Base-by-base conservation (phyloP, 495 filamentous ascomycete species). In the Annulohypoxylon stygium region DNA sequence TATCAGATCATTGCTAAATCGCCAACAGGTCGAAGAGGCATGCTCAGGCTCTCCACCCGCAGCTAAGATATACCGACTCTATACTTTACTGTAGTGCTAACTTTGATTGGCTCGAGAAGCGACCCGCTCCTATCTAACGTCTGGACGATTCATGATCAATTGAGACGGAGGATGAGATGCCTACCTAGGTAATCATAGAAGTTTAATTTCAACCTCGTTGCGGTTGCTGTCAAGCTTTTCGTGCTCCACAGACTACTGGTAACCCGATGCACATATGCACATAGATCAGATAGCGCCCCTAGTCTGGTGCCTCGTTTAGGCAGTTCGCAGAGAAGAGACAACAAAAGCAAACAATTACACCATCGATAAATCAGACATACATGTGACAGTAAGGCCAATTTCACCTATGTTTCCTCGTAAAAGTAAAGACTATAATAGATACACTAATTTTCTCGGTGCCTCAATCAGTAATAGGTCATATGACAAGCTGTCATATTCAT, bases 41-140 rank as follows among this genome's bases (percentile, higher is more conserved):
- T 45, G 34, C 64, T 68, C 33, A 54, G 39, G 30, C 39, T 60
- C 7, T n/a, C 57, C 41, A 23, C 39, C 37, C 37, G 71, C 67
- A 55, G 61, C 60, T 74, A 67, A 60, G 45, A 69, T 58, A 50
- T 57, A 37, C 65, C 71, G 61, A 69, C 20, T 67, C 36, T 16
- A 60, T 34, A 43, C 33, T 51, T 51, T 7, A 33, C 2, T 4
- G 12, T 57, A 16, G 53, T 18, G 30, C 23, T 37, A 55, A 50
- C 25, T 33, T 10, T 11, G 57, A 62, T 58, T 67, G 41, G 63
- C 36, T 53, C 51, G 23, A 63, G 50, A 64, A 59, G 43, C 63
- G 70, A 58, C 41, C 20, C 48, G 48, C 10, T 48, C 16, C 48
- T 11, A 61, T 45, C 41, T 48, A 59, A 64, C 60, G 20, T 58